phyloP scores from a whole-genome alignment of 1,284 basidiomycete genomes.

The Ustilago lituana region DNA sequence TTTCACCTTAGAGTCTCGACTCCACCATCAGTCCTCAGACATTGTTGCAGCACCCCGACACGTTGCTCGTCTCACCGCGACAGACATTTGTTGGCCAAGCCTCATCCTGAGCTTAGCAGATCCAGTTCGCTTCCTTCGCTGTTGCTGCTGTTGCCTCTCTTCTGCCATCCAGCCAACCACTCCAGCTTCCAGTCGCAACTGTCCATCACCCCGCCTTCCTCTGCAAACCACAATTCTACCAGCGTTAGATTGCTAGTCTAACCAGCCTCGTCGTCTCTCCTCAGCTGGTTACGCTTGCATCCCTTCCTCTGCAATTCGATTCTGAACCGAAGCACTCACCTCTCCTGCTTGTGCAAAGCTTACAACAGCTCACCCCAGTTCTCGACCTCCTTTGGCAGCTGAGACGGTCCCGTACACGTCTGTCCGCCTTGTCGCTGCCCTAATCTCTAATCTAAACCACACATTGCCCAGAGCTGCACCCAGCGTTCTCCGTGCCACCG shows the following conservation, averaged over 20 bases:
- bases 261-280: not conserved
- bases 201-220: no score
- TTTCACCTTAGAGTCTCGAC: no score
- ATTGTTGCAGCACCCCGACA: not conserved
- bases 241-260: slow-evolving; percentile 7
- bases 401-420: no score
- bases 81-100: slow-evolving; percentile 15
- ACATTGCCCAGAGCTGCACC: no score
- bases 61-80: not conserved
- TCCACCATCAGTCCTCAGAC: not conserved
- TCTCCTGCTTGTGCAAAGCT: not conserved
- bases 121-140: no score
- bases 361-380: slow-evolving; percentile 4
- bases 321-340: no score
- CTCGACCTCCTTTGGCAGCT: slow-evolving; percentile 2
- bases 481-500: no score
- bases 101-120: slow-evolving; percentile 1
- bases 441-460: slow-evolving; percentile 1
- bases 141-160: no score
- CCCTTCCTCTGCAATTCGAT: not conserved
- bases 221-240: not conserved
- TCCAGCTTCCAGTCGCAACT: no score
- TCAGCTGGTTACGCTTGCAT: slow-evolving; percentile 8
- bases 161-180: no score
- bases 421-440: no score